Conservation (phyloP, 345 rosid genomes). For the Eucalyptus virginea region DNA sequence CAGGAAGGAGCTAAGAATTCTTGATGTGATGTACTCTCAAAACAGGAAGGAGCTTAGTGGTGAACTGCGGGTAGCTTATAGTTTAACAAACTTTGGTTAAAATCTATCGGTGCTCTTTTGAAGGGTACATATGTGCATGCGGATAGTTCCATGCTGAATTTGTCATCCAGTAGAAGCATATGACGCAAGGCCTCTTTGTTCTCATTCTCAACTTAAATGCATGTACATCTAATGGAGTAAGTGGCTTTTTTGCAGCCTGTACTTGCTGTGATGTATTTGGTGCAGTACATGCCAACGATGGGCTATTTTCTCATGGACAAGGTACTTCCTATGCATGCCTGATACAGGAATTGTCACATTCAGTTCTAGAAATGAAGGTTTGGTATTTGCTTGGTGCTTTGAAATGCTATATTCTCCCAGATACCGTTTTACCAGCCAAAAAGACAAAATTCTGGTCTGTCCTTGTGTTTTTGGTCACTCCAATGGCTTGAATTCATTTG, state of each 20-base stretch:
- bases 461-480: not conserved
- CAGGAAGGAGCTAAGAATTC: not conserved
- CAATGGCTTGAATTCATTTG: not conserved
- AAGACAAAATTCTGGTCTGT: not conserved
- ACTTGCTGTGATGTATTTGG: slow-evolving; percentile 74
- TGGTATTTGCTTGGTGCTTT: not conserved
- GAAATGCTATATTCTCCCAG: not conserved
- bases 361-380: not conserved
- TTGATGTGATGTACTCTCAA: not conserved
- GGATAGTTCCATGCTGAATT: not conserved
- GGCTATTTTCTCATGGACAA: slow-evolving; percentile 97
- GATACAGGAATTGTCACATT: not conserved
- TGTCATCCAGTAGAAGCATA: not conserved
- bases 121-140: not conserved
- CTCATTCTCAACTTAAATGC: not conserved
- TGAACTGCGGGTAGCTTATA: not conserved
- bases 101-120: not conserved
- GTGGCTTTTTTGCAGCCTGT: slow-evolving; percentile 65
- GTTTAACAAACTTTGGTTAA: not conserved
- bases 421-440: not conserved
- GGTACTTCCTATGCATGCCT: slow-evolving; percentile 22
- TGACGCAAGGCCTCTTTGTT: not conserved
- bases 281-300: slow-evolving; percentile 77
- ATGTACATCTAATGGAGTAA: not conserved
- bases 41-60: not conserved